Conservation (phyloP, 306 rosid species). For the Ormosia emarginata region DNA sequence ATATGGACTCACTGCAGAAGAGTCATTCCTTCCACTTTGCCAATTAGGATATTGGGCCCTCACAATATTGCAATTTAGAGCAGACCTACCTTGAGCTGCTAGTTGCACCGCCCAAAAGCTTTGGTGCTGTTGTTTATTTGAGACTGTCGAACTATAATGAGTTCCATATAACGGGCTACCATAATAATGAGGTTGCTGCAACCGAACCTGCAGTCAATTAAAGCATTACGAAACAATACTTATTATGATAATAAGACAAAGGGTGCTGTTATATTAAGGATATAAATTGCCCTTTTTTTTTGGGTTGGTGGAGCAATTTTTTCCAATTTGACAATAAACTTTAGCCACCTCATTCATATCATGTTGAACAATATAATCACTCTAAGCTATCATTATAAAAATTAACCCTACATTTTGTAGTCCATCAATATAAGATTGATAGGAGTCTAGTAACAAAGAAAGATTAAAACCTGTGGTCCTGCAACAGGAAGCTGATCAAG, state of each 20-base stretch:
- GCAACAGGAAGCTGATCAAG: constrained; percentile 39
- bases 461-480: constrained; percentile 56
- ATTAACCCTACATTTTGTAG: not conserved
- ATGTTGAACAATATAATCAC: constrained; percentile 23
- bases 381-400: constrained; percentile 1
- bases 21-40: constrained; percentile 45
- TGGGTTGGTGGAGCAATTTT: not conserved
- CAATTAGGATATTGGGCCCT: constrained; percentile 41
- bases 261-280: not conserved
- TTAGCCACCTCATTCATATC: not conserved
- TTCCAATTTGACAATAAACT: not conserved
- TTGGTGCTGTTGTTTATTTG: constrained; percentile 42
- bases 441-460: constrained; percentile 23
- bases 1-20: constrained; percentile 12
- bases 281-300: not conserved
- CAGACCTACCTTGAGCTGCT: constrained; percentile 40
- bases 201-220: constrained; percentile 32
- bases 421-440: constrained; percentile 4
- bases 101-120: constrained; percentile 51
- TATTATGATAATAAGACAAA: not conserved
- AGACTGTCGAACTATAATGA: constrained; percentile 31
- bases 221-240: not conserved
- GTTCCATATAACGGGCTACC: constrained; percentile 28
- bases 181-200: constrained; percentile 47
- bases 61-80: constrained; percentile 15